A percentile compares a stretch with the other conserved stretches of the same genome.
Conservation (phyloP, 805 yeast genomes). For the Suhomyces sp. region DNA sequence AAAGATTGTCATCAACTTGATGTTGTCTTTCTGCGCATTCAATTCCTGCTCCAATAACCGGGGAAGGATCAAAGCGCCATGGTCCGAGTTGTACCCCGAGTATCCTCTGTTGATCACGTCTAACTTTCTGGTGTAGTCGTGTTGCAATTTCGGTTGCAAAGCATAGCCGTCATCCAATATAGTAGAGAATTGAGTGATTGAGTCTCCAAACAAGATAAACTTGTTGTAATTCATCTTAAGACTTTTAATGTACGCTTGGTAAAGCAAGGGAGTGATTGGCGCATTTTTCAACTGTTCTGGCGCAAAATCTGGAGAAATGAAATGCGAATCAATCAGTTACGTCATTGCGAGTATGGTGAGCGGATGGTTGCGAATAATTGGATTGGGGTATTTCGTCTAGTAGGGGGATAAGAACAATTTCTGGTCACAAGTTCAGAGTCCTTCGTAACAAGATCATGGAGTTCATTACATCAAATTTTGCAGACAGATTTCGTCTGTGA, state of each 20-base stretch:
- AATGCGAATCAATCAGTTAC: background rate
- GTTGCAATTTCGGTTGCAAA: constrained; percentile 49
- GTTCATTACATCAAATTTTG: too few species aligned
- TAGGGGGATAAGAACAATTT: too few species aligned
- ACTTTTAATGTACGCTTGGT: background rate
- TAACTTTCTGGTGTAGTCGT: constrained; percentile 54
- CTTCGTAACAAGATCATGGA: too few species aligned
- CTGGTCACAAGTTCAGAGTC: too few species aligned
- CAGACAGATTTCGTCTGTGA: too few species aligned
- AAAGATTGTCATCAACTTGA: constrained; percentile 56
- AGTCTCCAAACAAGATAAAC: constrained; percentile 66
- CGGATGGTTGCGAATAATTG: too few species aligned
- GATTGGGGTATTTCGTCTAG: too few species aligned
- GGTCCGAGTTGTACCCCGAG: constrained; percentile 70
- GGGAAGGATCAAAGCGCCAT: constrained; percentile 42
- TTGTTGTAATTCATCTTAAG: constrained; percentile 26
- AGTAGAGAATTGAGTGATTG: constrained; percentile 57
- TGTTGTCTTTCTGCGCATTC: constrained; percentile 14
- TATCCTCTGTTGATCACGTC: constrained; percentile 75
- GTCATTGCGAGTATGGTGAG: background rate
- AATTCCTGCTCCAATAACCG: constrained; percentile 45
- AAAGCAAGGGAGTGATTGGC: background rate
- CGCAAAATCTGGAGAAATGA: background rate
- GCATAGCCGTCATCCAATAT: constrained; percentile 40
- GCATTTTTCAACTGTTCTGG: background rate